Evolutionary conservation across 192 early-diverging fungal species (phyloP).

Genomic region (Diversispora eburnea): DNA sequence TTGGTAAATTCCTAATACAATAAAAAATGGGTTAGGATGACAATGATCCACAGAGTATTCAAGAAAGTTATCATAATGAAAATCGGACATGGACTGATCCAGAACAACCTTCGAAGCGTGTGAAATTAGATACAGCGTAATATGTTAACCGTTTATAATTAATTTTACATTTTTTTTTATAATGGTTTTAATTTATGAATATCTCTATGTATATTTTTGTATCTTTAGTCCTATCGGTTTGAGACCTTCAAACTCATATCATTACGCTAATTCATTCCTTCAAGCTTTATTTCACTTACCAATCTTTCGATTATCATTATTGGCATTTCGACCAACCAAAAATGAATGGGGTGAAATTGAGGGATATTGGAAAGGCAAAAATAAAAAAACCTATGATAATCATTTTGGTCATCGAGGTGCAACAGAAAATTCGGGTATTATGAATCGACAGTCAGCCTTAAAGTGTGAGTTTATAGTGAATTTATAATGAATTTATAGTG

Average conservation of each 20-base stretch:
- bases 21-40: too few species aligned
- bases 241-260: slow-evolving; percentile 28
- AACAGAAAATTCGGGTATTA: background rate
- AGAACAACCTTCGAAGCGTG: too few species aligned
- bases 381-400: too few species aligned
- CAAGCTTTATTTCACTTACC: slow-evolving; percentile 44
- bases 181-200: too few species aligned
- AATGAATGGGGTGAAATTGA: slow-evolving; percentile 34
- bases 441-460: background rate
- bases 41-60: too few species aligned
- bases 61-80: too few species aligned
- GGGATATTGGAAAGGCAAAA: slow-evolving; percentile 42
- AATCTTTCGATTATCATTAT: slow-evolving; percentile 32
- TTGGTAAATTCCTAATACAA: too few species aligned
- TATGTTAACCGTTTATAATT: too few species aligned
- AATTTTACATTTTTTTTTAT: too few species aligned
- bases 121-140: too few species aligned
- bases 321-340: slow-evolving; percentile 34
- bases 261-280: slow-evolving; percentile 33
- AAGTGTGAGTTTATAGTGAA: background rate
- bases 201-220: background rate
- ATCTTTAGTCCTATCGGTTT: slow-evolving; percentile 34
- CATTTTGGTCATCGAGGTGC: background rate
- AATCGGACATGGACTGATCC: too few species aligned
- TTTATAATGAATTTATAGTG: too few species aligned